These are phyloP conservation scores for Solanum corneliomulleri DNA, from an alignment of 257 asterid species.

Conservation along the genomic window DNA sequence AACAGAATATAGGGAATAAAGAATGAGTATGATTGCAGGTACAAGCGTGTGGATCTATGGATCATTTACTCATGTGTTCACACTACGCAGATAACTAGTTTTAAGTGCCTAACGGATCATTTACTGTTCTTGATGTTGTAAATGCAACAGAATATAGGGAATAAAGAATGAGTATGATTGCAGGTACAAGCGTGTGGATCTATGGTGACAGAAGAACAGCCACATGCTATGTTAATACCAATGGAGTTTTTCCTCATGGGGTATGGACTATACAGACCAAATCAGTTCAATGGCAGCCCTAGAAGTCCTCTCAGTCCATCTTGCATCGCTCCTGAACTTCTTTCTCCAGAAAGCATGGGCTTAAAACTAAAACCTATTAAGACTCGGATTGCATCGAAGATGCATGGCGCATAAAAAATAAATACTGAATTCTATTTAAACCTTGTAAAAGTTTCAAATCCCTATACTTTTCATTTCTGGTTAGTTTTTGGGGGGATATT, in stretches of 20 bases:
- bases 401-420: slow-evolving; percentile 5
- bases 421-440: not conserved
- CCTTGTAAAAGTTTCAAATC: slow-evolving; percentile 19
- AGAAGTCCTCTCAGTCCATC: slow-evolving; percentile 76
- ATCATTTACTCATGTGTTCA: not conserved
- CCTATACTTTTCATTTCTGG: slow-evolving; percentile 6
- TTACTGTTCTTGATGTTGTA: not conserved
- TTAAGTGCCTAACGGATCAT: not conserved
- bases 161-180: not conserved
- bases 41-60: slow-evolving; percentile 80
- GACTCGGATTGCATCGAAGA: slow-evolving; percentile 31
- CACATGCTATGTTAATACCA: slow-evolving; percentile 82
- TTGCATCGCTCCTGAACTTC: slow-evolving; percentile 76
- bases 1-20: not conserved
- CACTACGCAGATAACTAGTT: not conserved
- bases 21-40: slow-evolving; percentile 34
- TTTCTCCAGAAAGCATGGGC: slow-evolving; percentile 93
- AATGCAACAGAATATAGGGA: not conserved
- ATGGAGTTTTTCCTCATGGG: slow-evolving; percentile 80
- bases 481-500: not conserved
- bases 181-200: slow-evolving; percentile 94
- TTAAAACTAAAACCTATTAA: slow-evolving; percentile 81
- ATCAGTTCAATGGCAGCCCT: slow-evolving; percentile 57
- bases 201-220: slow-evolving; percentile 93
- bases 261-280: slow-evolving; percentile 51